Evolutionary conservation across 73 alveolate species (phyloP).

Genomic region (Paramecium tetraurelia): DNA sequence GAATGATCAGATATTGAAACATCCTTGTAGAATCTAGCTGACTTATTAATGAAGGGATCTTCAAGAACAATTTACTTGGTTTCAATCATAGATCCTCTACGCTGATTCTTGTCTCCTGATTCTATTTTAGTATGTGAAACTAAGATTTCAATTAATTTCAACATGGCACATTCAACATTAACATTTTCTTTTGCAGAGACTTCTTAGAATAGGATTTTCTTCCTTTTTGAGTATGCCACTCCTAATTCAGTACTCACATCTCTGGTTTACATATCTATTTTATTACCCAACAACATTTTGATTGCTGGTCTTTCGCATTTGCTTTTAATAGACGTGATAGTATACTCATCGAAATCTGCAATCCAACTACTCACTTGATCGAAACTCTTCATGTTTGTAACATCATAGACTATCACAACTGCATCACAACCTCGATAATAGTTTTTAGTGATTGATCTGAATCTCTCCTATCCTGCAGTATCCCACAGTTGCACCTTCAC

Average conservation of each 20-base stretch:
- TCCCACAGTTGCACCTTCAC: slow-evolving; percentile 23
- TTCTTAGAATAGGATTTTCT: background rate
- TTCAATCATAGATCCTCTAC: background rate
- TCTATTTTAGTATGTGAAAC: background rate
- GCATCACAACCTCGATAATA: slow-evolving; percentile 8
- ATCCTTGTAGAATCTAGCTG: background rate
- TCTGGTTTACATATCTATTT: background rate
- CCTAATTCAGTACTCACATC: background rate
- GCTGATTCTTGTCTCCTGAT: background rate
- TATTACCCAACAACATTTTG: background rate
- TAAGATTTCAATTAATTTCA: background rate
- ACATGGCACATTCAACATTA: background rate
- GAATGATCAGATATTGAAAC: background rate
- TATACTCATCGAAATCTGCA: background rate
- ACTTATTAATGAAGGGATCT: background rate
- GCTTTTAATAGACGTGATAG: background rate
- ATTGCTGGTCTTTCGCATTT: background rate
- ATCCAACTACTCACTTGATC: background rate
- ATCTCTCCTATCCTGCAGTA: slow-evolving; percentile 49
- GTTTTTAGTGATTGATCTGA: background rate
- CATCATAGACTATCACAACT: background rate
- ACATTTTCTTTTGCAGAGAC: slow-evolving; percentile 33
- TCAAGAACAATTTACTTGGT: background rate
- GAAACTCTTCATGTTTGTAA: background rate
- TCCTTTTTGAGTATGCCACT: background rate